Evolutionary conservation across 768 basidiomycete genomes (phyloP), one percentile per base, ranked within the genome.

Genomic region (Rhizopogon vesiculosus): DNA sequence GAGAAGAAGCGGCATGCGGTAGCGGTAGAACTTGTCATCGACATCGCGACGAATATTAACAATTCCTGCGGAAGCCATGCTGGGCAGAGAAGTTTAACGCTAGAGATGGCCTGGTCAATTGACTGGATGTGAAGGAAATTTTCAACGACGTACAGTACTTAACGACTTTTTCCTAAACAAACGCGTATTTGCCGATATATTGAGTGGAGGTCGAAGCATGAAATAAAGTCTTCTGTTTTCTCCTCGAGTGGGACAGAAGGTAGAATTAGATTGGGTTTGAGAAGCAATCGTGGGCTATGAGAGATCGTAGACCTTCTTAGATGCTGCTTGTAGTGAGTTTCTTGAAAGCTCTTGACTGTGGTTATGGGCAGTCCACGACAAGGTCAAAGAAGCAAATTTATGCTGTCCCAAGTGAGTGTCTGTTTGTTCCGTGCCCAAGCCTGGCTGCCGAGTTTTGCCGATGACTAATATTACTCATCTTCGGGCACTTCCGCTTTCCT

Each of bases 1-100:
- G 60, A 84, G 81, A 59, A 99, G 83, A 56, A 94, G 70, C 54
- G 97, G 97, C 97, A 99, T 99, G 61, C 93, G 90, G 81, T 94
- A 94, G 63, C 92, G 92, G 72, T 95, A 95, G 71, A 94, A 95
- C 74, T 92, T 92, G 80, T 96, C 92, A 76, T 93, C 91, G 78
- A 95, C 91, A 76, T 95, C 93, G 65, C 93, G 90, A 74, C 93
- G 89, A 69, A 95, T 89, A 78, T 95, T 95, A 55, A 95, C 93
- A 69, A 86, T 78, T 73, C 84, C 85, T 72, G 84, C 72, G 61
- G 62, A 79, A 76, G 92, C 90, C 91, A 93, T 95, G 70, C 68
- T 93, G 88, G 83, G 80, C 76, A 72, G 59, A 62, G 31, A 54
- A 56, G 62, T 79, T 88, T 75, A 90, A 65, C 82, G 86, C 87